A percentile compares a stretch with the other conserved stretches of the same genome.
Evolutionary conservation across 345 rosid species (phyloP).

Genomic region (Syzygium grande): DNA sequence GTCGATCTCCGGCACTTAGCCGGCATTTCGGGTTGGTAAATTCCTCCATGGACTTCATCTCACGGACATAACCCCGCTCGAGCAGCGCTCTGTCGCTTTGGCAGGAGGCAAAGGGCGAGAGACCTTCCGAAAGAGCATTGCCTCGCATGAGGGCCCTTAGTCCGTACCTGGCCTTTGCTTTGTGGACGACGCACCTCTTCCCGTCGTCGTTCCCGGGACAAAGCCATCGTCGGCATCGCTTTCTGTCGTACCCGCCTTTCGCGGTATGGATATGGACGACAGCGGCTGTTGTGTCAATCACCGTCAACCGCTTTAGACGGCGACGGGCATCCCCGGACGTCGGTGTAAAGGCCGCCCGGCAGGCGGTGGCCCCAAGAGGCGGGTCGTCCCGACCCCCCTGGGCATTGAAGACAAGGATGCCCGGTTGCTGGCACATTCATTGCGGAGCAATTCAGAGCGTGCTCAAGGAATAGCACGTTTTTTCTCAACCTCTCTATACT

Average conservation of each 20-base stretch:
- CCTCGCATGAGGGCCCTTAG: not conserved
- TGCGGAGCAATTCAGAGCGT: not conserved
- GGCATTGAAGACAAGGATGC: not conserved
- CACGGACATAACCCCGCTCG: not conserved
- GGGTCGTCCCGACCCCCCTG: not conserved
- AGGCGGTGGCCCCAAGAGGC: not conserved
- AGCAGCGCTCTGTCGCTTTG: not conserved
- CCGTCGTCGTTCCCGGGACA: not conserved
- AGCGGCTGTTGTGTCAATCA: accelerated
- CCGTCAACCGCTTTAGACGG: not conserved
- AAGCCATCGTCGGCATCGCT: not conserved
- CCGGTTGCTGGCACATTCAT: not conserved
- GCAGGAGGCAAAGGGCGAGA: not conserved
- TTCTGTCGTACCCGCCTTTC: not conserved
- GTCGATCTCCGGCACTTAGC: not conserved
- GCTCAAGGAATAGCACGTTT: not conserved
- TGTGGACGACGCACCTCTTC: not conserved
- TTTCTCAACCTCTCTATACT: not conserved
- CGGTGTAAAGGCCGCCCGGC: not conserved
- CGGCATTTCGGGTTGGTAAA: not conserved
- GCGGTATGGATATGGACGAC: not conserved
- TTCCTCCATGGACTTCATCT: not conserved
- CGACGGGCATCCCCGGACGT: not conserved
- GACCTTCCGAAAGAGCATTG: too few relatives aligned
- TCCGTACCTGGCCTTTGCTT: not conserved